Conservation (phyloP, 257 asterid genomes). For the Nicotiana benthamiana region DNA sequence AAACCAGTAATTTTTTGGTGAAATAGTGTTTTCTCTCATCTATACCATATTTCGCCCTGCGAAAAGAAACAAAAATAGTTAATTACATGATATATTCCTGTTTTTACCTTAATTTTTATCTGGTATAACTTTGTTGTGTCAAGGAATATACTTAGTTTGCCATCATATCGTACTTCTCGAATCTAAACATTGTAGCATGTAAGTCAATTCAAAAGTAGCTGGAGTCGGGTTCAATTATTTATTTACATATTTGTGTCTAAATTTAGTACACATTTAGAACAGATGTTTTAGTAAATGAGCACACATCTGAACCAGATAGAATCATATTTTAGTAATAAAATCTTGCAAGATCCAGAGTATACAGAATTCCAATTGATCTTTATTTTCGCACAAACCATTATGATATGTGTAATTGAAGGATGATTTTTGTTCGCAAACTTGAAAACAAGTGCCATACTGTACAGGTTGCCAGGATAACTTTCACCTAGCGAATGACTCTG, state of each 20-base stretch:
- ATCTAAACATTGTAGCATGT: not conserved
- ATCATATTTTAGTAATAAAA: not conserved
- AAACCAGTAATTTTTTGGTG: no score
- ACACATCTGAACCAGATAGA: not conserved
- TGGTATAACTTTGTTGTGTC: not conserved
- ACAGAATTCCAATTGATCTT: no score
- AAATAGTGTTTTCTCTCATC: no score
- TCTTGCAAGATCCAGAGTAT: no score
- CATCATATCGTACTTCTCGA: not conserved
- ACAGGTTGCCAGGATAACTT: not conserved
- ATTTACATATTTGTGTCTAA: not conserved
- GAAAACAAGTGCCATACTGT: not conserved
- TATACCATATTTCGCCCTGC: no score
- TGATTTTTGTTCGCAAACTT: not conserved
- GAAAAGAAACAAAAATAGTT: no score
- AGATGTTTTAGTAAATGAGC: not conserved
- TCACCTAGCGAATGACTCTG: no score
- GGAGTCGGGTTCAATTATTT: no score
- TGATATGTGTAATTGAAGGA: not conserved
- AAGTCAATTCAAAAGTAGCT: not conserved
- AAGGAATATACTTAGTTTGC: not conserved
- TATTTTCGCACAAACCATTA: no score
- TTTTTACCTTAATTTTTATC: not conserved
- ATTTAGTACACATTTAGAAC: not conserved
- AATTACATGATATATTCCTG: not conserved